A percentile compares a stretch with the other conserved stretches of the same genome.
Conservation (phyloP, 768 basidiomycete genomes). For the Tulasnella sp. region DNA sequence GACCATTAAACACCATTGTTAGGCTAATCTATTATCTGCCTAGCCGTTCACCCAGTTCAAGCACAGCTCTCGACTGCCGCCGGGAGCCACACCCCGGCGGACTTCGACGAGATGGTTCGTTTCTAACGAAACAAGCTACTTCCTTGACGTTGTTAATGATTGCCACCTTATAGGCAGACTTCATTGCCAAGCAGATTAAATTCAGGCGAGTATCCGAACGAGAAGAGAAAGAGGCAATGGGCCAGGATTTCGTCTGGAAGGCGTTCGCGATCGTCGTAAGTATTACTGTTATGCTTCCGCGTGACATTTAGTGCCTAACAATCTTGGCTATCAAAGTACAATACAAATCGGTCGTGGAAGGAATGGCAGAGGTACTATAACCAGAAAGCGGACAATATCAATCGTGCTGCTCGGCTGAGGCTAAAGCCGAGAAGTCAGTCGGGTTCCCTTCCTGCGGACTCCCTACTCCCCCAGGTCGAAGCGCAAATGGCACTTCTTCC, state of each 20-base stretch:
- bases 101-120: neutral
- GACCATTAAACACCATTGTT: neutral
- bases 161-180: neutral
- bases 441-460: neutral
- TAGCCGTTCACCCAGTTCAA: neutral
- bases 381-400: neutral
- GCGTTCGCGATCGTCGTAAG: neutral
- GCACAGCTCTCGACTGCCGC: neutral
- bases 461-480: neutral
- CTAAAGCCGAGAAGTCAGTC: neutral
- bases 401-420: neutral
- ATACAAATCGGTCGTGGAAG: neutral
- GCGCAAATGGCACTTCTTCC: neutral
- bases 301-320: neutral
- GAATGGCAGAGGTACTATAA: conserved; percentile 1
- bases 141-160: neutral
- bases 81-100: neutral
- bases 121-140: neutral
- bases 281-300: neutral
- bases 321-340: neutral
- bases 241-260: neutral
- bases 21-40: neutral
- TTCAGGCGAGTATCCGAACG: neutral
- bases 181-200: neutral
- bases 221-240: neutral